phyloP scores from a whole-genome alignment of 305 asterid species.

The Solanum hybrid region DNA sequence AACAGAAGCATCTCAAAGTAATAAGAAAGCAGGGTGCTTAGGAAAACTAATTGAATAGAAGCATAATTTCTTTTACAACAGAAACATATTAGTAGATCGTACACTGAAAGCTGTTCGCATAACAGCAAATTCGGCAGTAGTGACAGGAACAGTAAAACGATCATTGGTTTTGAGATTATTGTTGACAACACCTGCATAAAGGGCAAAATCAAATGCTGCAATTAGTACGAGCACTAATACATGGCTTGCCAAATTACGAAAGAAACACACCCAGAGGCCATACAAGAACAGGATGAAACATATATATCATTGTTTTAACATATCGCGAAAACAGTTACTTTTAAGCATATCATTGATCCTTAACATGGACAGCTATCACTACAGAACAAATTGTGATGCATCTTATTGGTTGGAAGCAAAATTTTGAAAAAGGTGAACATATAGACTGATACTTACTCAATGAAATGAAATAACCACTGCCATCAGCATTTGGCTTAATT shows the following conservation, averaged over 20 bases:
- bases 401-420: background rate
- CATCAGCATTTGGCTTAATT: slow-evolving; percentile 62
- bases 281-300: background rate
- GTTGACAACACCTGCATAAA: slow-evolving; percentile 68
- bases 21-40: background rate
- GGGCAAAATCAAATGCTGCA: background rate
- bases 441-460: slow-evolving; percentile 45
- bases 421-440: background rate
- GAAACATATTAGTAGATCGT: slow-evolving; percentile 10
- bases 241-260: background rate
- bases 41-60: background rate
- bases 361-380: background rate
- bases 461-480: slow-evolving; percentile 66
- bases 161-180: slow-evolving; percentile 58
- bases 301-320: background rate
- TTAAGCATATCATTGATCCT: background rate
- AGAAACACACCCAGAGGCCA: background rate
- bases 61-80: background rate
- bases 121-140: slow-evolving; percentile 88
- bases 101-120: slow-evolving; percentile 79
- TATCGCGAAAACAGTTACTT: background rate
- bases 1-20: background rate
- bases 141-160: slow-evolving; percentile 62
- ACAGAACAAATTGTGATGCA: background rate
- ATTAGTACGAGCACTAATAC: background rate